These are phyloP conservation scores for Hypericum perforatum DNA, from an alignment of 345 rosid genomes.

Conservation along the genomic window DNA sequence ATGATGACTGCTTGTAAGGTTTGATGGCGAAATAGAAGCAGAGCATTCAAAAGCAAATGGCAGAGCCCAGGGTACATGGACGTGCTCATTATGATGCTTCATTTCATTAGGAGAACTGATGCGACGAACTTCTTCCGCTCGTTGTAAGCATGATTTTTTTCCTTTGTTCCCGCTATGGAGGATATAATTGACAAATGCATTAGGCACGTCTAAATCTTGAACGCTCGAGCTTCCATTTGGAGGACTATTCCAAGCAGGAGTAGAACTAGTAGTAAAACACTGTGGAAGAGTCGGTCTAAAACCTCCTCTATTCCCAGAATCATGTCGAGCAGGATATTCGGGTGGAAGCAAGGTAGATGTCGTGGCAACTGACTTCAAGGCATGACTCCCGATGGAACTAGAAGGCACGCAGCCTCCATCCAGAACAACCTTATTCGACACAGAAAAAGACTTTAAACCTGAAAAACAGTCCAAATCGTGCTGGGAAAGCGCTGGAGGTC, in stretches of 20 bases:
- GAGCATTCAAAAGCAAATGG: slow-evolving; percentile 14
- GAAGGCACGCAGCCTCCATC: slow-evolving; percentile 10
- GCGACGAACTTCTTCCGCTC: slow-evolving; percentile 13
- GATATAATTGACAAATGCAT: slow-evolving; percentile 11
- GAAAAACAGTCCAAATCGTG: slow-evolving; percentile 26
- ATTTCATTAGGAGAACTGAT: slow-evolving; percentile 9
- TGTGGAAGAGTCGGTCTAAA: slow-evolving; percentile 11
- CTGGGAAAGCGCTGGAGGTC: slow-evolving; percentile 25
- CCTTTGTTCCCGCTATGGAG: slow-evolving; percentile 20
- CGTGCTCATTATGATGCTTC: slow-evolving; percentile 12
- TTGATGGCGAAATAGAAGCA: slow-evolving; percentile 15
- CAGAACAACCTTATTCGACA: slow-evolving; percentile 13
- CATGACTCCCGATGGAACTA: slow-evolving; percentile 17
- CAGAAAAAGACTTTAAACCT: slow-evolving; percentile 17
- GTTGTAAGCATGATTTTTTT: slow-evolving; percentile 13
- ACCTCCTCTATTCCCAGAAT: slow-evolving; percentile 12
- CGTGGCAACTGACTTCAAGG: slow-evolving; percentile 2
- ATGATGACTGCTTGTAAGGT: slow-evolving; percentile 19
- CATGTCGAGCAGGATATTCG: slow-evolving; percentile 15
- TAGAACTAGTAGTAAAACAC: slow-evolving; percentile 7
- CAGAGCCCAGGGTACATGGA: slow-evolving; percentile 10
- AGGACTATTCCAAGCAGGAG: slow-evolving; percentile 15
- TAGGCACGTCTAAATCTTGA: slow-evolving; percentile 19
- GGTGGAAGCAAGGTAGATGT: slow-evolving; percentile 11
- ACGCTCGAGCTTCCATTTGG: slow-evolving; percentile 11